Conservation (phyloP, 768 basidiomycete species). For the Tricholoma sp. region DNA sequence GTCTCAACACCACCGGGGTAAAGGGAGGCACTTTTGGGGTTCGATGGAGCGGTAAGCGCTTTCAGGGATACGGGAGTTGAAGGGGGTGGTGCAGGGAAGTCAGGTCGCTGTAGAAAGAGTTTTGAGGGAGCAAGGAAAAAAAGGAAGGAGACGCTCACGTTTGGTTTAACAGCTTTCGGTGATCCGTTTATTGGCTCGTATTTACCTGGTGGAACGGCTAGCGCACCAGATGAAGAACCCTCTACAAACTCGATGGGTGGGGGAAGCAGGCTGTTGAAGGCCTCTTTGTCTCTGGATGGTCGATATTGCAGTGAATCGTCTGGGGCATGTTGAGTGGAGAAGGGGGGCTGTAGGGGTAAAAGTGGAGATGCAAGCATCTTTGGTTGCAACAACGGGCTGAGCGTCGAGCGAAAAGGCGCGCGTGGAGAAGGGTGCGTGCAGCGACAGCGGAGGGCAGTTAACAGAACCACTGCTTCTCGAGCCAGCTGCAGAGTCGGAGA, state of each 20-base stretch:
- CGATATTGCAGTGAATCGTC: slow-evolving; percentile 54
- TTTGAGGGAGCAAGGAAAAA: not conserved
- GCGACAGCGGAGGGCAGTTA: not conserved
- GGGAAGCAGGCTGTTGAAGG: slow-evolving; percentile 73
- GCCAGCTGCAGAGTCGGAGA: not conserved
- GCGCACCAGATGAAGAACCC: slow-evolving; percentile 72
- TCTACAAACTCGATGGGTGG: slow-evolving; percentile 82
- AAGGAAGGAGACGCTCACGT: slow-evolving; percentile 29
- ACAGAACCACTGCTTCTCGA: not conserved
- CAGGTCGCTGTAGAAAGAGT: slow-evolving; percentile 11
- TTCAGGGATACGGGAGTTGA: slow-evolving; percentile 15
- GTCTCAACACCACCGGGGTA: slow-evolving; percentile 53
- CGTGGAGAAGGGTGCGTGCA: not conserved
- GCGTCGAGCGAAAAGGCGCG: slow-evolving; percentile 2
- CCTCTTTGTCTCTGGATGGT: slow-evolving; percentile 65
- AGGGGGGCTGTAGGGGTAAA: slow-evolving; percentile 43
- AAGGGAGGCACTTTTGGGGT: slow-evolving; percentile 35
- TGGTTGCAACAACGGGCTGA: slow-evolving; percentile 9
- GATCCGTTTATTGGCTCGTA: slow-evolving; percentile 78
- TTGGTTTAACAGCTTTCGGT: slow-evolving; percentile 44
- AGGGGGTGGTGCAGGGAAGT: slow-evolving; percentile 12
- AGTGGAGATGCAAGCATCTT: slow-evolving; percentile 66
- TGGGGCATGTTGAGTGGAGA: slow-evolving; percentile 42
- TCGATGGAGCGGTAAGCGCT: slow-evolving; percentile 14
- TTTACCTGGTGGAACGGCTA: slow-evolving; percentile 68